phyloP scores from a whole-genome alignment of 768 basidiomycete genomes.

The Boletus huronensis region DNA sequence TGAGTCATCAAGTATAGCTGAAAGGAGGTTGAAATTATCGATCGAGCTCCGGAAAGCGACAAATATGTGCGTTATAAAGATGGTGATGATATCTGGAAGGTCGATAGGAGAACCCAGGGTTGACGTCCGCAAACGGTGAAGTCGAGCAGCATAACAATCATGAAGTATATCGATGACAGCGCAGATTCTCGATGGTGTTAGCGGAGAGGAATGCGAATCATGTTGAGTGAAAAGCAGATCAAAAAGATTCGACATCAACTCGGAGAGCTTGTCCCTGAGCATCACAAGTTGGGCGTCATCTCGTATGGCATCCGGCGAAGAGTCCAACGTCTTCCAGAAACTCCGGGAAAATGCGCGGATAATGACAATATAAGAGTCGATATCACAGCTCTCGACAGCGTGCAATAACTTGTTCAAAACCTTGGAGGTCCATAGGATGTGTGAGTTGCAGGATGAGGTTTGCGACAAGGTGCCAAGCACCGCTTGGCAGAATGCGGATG shows the following conservation, averaged over 20 bases:
- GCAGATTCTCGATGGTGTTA: slow-evolving; percentile 4
- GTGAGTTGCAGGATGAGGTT: slow-evolving; percentile 32
- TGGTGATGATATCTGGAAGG: slow-evolving; percentile 24
- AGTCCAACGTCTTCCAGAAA: slow-evolving; percentile 7
- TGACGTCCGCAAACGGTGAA: slow-evolving; percentile 16
- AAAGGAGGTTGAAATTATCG: slow-evolving; percentile 10
- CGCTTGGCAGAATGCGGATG: slow-evolving; percentile 26
- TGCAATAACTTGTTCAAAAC: slow-evolving; percentile 37
- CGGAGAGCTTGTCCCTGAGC: slow-evolving; percentile 21
- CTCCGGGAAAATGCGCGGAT: slow-evolving; percentile 27
- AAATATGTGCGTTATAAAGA: slow-evolving; percentile 21
- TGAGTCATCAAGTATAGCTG: slow-evolving; percentile 25
- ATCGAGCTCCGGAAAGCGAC: slow-evolving; percentile 10
- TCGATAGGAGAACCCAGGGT: slow-evolving; percentile 7
- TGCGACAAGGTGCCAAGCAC: slow-evolving; percentile 14
- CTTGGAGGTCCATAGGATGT: slow-evolving; percentile 42
- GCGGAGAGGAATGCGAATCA: neutral
- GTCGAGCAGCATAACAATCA: slow-evolving; percentile 18
- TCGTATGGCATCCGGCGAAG: neutral
- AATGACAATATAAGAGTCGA: slow-evolving; percentile 33
- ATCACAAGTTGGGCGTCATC: neutral
- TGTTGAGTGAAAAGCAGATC: slow-evolving; percentile 16
- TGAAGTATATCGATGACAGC: slow-evolving; percentile 26
- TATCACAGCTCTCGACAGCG: slow-evolving; percentile 30
- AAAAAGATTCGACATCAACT: slow-evolving; percentile 23